Conservation (phyloP, 1,284 basidiomycete genomes). For the Apiotrichum montevideense region DNA sequence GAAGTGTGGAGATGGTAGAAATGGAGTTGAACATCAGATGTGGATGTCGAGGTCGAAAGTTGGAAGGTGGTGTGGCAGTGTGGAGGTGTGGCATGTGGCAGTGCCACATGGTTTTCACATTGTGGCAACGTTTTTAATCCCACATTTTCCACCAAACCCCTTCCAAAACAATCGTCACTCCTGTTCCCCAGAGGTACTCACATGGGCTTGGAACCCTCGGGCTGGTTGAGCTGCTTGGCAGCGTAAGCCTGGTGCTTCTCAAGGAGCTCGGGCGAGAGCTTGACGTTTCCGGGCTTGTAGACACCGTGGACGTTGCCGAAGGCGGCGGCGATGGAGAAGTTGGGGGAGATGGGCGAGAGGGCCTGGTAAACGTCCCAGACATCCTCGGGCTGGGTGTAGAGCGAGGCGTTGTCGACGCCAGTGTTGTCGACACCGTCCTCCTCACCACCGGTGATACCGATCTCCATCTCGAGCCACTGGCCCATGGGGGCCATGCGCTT, state of each 20-base stretch:
- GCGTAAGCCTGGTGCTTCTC: conserved; percentile 84
- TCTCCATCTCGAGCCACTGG: conserved; percentile 99
- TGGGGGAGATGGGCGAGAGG: conserved; percentile 76
- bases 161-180: no score
- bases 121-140: no score
- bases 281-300: conserved; percentile 91
- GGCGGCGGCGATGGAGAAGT: conserved; percentile 88
- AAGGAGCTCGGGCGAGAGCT: conserved; percentile 85
- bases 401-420: conserved; percentile 81
- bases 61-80: no score
- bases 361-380: conserved; percentile 86
- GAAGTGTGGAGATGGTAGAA: no score
- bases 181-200: conserved; percentile 46
- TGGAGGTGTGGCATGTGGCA: no score
- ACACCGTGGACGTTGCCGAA: conserved; percentile 97
- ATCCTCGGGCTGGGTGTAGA: conserved; percentile 98
- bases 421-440: conserved; percentile 99
- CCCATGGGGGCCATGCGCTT: conserved; percentile 87
- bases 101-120: no score
- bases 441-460: conserved; percentile 99
- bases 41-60: no score
- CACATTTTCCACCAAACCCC: no score
- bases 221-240: conserved; percentile 62
- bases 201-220: conserved; percentile 58
- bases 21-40: no score